phyloP scores from a whole-genome alignment of 2,329 filamentous ascomycete genomes.

The Diplocarpon mali region DNA sequence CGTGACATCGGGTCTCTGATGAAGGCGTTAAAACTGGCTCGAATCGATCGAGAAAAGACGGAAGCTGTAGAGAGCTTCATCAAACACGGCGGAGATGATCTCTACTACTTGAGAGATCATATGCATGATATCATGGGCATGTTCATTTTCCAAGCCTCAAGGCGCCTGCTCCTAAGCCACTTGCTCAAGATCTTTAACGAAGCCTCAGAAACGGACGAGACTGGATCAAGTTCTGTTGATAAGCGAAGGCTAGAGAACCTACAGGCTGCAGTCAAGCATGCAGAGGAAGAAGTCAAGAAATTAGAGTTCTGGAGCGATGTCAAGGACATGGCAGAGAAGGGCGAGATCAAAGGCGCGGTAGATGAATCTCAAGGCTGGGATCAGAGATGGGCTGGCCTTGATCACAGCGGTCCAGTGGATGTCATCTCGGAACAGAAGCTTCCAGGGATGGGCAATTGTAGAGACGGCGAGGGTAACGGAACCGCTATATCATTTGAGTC shows the following conservation, averaged over 20 bases:
- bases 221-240: constrained; percentile 23
- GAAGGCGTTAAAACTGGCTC: constrained; percentile 51
- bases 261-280: constrained; percentile 61
- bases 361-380: constrained; percentile 24
- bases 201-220: constrained; percentile 34
- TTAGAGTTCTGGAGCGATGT: constrained; percentile 86
- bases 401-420: constrained; percentile 24
- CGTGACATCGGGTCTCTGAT: constrained; percentile 51
- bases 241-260: constrained; percentile 51
- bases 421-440: constrained; percentile 19
- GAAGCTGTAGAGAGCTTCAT: constrained; percentile 75
- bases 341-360: constrained; percentile 27
- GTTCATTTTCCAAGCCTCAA: constrained; percentile 83
- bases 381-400: constrained; percentile 22
- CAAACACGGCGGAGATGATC: constrained; percentile 62
- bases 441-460: constrained; percentile 13
- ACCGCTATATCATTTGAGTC: neutral
- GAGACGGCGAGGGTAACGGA: constrained; percentile 13
- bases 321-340: constrained; percentile 50
- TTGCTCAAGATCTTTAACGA: constrained; percentile 55
- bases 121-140: constrained; percentile 80
- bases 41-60: constrained; percentile 86
- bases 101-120: constrained; percentile 58
- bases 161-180: constrained; percentile 61
- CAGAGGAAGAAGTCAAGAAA: constrained; percentile 68